phyloP scores from a whole-genome alignment of 2,329 filamentous ascomycete species.

The Harringtonia lauricola region DNA sequence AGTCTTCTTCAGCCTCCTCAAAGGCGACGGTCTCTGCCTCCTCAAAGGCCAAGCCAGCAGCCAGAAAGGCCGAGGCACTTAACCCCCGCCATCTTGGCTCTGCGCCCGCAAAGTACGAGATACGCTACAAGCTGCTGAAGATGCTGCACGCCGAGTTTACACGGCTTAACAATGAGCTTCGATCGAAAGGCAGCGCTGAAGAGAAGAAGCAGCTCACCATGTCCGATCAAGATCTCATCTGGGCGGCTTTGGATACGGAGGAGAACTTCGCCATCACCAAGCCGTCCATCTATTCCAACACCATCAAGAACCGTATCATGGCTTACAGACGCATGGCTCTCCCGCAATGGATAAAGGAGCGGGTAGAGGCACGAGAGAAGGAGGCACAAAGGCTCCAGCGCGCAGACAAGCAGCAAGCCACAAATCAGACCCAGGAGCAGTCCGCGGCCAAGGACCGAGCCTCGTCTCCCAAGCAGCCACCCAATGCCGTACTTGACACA shows the following conservation, averaged over 20 bases:
- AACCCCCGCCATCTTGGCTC: constrained; percentile 55
- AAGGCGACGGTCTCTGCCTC: background rate
- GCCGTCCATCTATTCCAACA: constrained; percentile 64
- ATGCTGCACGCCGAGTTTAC: constrained; percentile 53
- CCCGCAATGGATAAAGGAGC: constrained; percentile 59
- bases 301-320: constrained; percentile 72
- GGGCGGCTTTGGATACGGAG: constrained; percentile 65
- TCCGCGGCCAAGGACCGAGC: too few relatives aligned
- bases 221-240: constrained; percentile 55
- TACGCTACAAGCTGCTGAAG: constrained; percentile 46
- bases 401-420: background rate
- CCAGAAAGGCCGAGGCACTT: constrained; percentile 39
- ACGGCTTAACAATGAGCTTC: constrained; percentile 55
- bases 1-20: background rate
- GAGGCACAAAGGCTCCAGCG: constrained; percentile 7
- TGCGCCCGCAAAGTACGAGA: constrained; percentile 45
- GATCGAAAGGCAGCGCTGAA: constrained; percentile 35
- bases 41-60: background rate
- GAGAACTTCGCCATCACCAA: constrained; percentile 60
- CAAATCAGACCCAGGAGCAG: background rate
- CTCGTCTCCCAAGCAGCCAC: background rate
- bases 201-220: constrained; percentile 43
- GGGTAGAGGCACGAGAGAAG: constrained; percentile 20
- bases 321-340: constrained; percentile 64
- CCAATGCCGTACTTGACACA: constrained; percentile 42